Percentiles rank a stretch among this genome's conserved stretches.
Conservation (phyloP, 176 grass and related monocot genomes). For the Musa beccarii region DNA sequence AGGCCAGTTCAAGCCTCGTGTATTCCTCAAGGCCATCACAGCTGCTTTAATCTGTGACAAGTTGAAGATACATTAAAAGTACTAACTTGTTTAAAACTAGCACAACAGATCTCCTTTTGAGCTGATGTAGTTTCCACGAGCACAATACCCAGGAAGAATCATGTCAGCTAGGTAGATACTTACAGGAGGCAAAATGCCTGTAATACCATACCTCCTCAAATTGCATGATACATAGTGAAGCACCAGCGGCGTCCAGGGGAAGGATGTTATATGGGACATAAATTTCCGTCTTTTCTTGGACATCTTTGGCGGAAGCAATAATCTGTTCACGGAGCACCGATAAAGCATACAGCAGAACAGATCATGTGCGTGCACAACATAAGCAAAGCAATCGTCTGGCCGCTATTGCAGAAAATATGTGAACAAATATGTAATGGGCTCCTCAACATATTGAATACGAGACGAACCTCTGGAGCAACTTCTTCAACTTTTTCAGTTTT, state of each 20-base stretch:
- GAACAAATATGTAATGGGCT: not conserved
- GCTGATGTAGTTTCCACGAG: not conserved
- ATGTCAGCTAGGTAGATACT: too few species aligned
- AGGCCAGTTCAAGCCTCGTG: conserved; percentile 69
- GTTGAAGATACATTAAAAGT: not conserved
- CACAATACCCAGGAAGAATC: not conserved
- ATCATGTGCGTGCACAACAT: too few species aligned
- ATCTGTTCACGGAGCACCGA: conserved; percentile 31
- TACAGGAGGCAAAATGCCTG: not conserved
- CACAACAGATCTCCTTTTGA: not conserved
- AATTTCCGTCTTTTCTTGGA: conserved; percentile 92
- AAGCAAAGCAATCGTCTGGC: not conserved
- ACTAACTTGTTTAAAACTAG: not conserved
- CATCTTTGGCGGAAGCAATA: conserved; percentile 58
- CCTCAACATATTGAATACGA: not conserved
- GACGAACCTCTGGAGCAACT: conserved; percentile 73
- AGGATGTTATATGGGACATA: conserved; percentile 72
- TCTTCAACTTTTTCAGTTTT: conserved; percentile 49
- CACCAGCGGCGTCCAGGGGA: conserved; percentile 71
- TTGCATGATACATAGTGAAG: conserved; percentile 90
- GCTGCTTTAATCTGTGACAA: conserved; percentile 41
- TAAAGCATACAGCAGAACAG: too few species aligned
- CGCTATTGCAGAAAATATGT: not conserved
- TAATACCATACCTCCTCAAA: conserved; percentile 62
- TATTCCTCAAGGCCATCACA: conserved; percentile 54